Evolutionary conservation across 371 early-diverging fungal genomes (phyloP).

Genomic region (Smittium culicis): DNA sequence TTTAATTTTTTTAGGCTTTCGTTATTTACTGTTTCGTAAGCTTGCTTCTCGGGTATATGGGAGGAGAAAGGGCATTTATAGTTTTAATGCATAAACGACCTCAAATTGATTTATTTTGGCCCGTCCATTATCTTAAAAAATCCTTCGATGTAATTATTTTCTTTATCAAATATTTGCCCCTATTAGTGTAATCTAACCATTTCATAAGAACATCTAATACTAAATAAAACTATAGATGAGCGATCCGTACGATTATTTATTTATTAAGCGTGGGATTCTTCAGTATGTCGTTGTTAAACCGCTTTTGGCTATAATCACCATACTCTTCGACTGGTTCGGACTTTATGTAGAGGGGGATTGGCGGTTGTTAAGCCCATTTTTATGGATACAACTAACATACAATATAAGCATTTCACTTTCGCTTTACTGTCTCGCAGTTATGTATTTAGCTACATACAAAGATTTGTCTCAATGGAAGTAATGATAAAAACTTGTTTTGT

Average conservation of each 20-base stretch:
- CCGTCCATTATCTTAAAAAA: slow-evolving; percentile 53
- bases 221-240: slow-evolving; percentile 43
- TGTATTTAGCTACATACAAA: slow-evolving; percentile 68
- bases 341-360: slow-evolving; percentile 72
- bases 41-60: slow-evolving; percentile 73
- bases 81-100: slow-evolving; percentile 60
- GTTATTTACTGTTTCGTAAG: slow-evolving; percentile 91
- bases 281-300: slow-evolving; percentile 90
- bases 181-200: too few relatives aligned
- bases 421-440: slow-evolving; percentile 76
- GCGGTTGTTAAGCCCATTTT: slow-evolving; percentile 50
- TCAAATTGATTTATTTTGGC: slow-evolving; percentile 69
- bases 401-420: slow-evolving; percentile 71
- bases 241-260: slow-evolving; percentile 75
- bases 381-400: slow-evolving; percentile 71
- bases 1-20: slow-evolving; percentile 49
- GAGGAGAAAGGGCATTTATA: slow-evolving; percentile 72
- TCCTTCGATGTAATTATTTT: slow-evolving; percentile 49
- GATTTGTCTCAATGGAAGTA: slow-evolving; percentile 56
- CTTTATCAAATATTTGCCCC: too few relatives aligned
- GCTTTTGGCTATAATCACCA: slow-evolving; percentile 55
- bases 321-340: slow-evolving; percentile 58
- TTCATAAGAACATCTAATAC: too few relatives aligned
- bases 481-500: too few relatives aligned
- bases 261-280: slow-evolving; percentile 79